Evolutionary conservation across 164 flowering plant species (phyloP), one percentile per base, ranked within the genome.

Genomic region (Hamamelis virginiana): DNA sequence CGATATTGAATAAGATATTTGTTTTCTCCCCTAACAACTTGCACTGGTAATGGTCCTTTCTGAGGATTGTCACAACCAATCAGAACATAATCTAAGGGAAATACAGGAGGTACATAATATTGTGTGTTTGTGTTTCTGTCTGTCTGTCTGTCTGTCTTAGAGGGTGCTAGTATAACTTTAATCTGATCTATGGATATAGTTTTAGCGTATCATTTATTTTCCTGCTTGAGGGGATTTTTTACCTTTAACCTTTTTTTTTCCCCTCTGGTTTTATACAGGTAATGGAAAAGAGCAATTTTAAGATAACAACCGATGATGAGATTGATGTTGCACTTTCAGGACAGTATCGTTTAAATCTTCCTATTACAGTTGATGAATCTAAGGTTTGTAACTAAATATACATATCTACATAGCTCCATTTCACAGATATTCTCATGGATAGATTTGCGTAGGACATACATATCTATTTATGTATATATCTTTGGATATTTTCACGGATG

Each of bases 291-390:
- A 91, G 98, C 80, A 91, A 94, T 73, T 94, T 94, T 70, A 91
- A 92, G 79, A 75, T 91, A 76, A 76, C 88, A 44, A 82, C 84
- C 14, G 80, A 88, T 48, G 90, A 91, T 1, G 98, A 91, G 77
- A 81, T 90, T 71, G 92, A 90, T 4, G 77, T 86, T 81, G 99
- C 99, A 68, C 89, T 63, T 53, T 82, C 90, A 11, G 99, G 95
- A 62, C 98, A 96, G 66, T 96, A 96, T 78, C 99, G 87, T 61
- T 72, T 93, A 50, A 89, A 96, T 85, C 96, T 96, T 82, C 99
- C 98, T 8, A 93, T 96, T 67, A 69, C 75, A 14, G 98, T 93
- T 28, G 91, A 96, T 80, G 94, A 90, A 70, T 81, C 93, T 10
- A 96, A 93, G 98, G 99, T 91, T 59, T 75, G 62, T 72, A 69